Evolutionary conservation across 1,284 basidiomycete species (phyloP).

Genomic region (Nidula niveotomentosa): DNA sequence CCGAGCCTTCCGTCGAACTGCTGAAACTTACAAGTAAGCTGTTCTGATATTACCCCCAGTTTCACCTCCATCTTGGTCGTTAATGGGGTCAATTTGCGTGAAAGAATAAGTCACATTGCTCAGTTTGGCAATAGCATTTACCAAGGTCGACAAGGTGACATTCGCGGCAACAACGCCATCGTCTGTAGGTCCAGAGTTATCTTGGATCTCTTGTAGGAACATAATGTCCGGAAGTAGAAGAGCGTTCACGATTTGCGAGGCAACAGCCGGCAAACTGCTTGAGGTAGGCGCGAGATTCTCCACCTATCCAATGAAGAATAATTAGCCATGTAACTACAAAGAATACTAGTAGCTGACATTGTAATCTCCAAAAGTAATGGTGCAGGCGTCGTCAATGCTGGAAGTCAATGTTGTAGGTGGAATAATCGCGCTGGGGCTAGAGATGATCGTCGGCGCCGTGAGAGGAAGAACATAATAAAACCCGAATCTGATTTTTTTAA

Average conservation of each 20-base stretch:
- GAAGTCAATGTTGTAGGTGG: constrained; percentile 39
- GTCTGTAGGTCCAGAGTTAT: constrained; percentile 55
- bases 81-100: constrained; percentile 49
- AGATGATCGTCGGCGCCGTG: constrained; percentile 48
- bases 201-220: constrained; percentile 69
- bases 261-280: constrained; percentile 45
- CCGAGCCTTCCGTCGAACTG: not conserved
- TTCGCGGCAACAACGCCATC: constrained; percentile 57
- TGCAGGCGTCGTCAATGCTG: constrained; percentile 35
- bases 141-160: constrained; percentile 50
- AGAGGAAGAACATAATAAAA: constrained; percentile 57
- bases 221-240: constrained; percentile 60
- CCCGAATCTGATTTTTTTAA: constrained; percentile 48
- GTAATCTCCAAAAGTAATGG: constrained; percentile 59
- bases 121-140: constrained; percentile 45
- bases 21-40: constrained; percentile 45
- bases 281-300: constrained; percentile 59
- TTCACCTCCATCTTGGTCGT: constrained; percentile 60
- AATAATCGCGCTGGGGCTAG: constrained; percentile 31
- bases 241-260: constrained; percentile 52
- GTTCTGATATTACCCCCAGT: constrained; percentile 68
- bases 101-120: constrained; percentile 49
- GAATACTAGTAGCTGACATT: constrained; percentile 34
- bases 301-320: constrained; percentile 30
- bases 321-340: not conserved